Evolutionary conservation across 176 grass and related monocot genomes (phyloP).

Genomic region (Hordeum vulgare): DNA sequence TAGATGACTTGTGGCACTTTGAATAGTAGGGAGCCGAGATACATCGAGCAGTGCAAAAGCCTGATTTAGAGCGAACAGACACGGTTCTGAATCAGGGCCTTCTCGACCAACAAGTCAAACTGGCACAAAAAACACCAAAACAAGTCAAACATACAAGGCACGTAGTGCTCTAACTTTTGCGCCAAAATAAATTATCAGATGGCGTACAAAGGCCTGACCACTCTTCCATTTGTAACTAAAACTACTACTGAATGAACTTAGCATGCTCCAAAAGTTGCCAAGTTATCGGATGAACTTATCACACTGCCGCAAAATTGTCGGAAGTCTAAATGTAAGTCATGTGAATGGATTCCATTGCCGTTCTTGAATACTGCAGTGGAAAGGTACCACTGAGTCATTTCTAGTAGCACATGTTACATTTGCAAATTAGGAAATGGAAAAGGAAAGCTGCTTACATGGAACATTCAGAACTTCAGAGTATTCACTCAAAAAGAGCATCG

Average conservation of each 20-base stretch:
- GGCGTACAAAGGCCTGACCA: not conserved
- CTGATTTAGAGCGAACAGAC: slow-evolving; percentile 23
- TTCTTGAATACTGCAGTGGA: not conserved
- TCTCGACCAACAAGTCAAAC: too few relatives aligned
- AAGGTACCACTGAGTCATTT: not conserved
- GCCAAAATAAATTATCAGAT: not conserved
- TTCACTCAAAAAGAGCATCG: not conserved
- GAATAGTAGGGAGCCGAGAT: not conserved
- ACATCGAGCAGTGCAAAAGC: not conserved
- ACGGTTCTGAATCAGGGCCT: slow-evolving; percentile 8
- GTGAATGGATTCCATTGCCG: not conserved
- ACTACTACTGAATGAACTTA: not conserved
- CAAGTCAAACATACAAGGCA: too few relatives aligned
- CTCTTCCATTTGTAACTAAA: not conserved
- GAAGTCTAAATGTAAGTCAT: not conserved
- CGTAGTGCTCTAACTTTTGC: not conserved
- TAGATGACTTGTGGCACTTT: too few relatives aligned
- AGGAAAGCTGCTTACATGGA: slow-evolving; percentile 8
- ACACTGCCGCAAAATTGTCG: not conserved
- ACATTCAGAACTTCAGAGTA: not conserved
- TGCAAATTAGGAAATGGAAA: not conserved
- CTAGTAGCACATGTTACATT: not conserved
- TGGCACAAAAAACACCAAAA: too few relatives aligned
- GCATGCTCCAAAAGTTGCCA: not conserved
- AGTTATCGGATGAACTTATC: too few relatives aligned